Evolutionary conservation across 345 rosid genomes (phyloP).

Genomic region (Pistacia vera): DNA sequence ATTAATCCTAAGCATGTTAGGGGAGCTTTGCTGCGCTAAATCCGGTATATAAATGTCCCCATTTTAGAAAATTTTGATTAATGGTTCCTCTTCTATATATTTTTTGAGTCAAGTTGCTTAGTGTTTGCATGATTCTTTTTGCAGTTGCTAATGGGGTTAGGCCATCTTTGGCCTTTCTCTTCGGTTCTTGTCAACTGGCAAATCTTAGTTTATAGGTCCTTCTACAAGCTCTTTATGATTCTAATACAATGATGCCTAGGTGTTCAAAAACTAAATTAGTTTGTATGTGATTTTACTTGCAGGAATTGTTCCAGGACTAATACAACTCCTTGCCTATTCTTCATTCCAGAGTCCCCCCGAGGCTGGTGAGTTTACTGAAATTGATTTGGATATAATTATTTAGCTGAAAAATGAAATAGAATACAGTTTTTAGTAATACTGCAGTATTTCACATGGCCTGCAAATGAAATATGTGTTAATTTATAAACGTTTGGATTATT

Average conservation of each 20-base stretch:
- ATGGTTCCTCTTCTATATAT: conserved; percentile 11
- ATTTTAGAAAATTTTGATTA: neutral
- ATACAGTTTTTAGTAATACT: no score
- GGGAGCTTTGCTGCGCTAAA: conserved; percentile 42
- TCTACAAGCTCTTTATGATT: neutral
- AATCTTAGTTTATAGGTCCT: conserved; percentile 34
- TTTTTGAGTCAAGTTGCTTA: conserved; percentile 14
- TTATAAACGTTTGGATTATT: no score
- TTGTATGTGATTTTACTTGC: conserved; percentile 2
- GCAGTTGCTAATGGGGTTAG: conserved; percentile 34
- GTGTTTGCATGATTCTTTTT: neutral
- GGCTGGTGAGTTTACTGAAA: no score
- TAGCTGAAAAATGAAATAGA: no score
- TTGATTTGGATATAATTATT: no score
- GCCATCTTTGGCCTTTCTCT: conserved; percentile 32
- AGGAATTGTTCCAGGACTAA: conserved; percentile 29
- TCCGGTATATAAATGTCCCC: conserved; percentile 27
- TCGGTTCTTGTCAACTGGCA: conserved; percentile 21
- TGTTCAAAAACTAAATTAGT: neutral
- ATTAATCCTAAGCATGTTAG: conserved; percentile 46
- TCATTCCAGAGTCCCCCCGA: conserved; percentile 42
- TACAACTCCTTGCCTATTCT: conserved; percentile 33
- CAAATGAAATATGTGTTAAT: no score
- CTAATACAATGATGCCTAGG: neutral
- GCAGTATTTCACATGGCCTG: no score